These are phyloP conservation scores for Penicillium flavigenum DNA, from an alignment of 495 filamentous ascomycete species.

Conservation along the genomic window DNA sequence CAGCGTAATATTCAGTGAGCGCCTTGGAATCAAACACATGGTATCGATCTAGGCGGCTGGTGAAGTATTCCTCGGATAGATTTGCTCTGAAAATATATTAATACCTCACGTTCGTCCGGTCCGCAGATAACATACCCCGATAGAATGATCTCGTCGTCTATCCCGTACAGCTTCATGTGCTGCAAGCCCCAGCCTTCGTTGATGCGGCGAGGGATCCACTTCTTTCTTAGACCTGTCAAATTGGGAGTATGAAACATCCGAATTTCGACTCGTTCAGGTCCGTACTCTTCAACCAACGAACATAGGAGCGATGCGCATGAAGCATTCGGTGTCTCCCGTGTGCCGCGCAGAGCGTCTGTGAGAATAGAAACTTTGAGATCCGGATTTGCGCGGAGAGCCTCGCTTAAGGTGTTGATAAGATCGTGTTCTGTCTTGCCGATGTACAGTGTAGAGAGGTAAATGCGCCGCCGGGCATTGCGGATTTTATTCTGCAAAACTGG, in stretches of 20 bases:
- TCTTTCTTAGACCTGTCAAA: conserved; percentile 81
- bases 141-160: conserved; percentile 94
- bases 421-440: conserved; percentile 94
- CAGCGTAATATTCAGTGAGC: conserved; percentile 78
- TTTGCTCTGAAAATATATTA: conserved; percentile 62
- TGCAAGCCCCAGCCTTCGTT: conserved; percentile 99
- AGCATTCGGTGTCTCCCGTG: conserved; percentile 81
- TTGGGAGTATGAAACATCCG: conserved; percentile 99
- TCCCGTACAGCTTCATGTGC: conserved; percentile 98
- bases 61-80: conserved; percentile 92
- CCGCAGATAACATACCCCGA: conserved; percentile 61
- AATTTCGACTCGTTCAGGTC: conserved; percentile 82
- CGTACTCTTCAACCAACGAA: conserved; percentile 78
- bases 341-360: conserved; percentile 90
- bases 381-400: conserved; percentile 76
- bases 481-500: conserved; percentile 65
- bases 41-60: conserved; percentile 91
- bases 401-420: conserved; percentile 73
- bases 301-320: conserved; percentile 89
- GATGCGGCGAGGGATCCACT: conserved; percentile 77
- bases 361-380: conserved; percentile 83
- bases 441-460: conserved; percentile 93
- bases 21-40: conserved; percentile 80
- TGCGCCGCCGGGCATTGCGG: conserved; percentile 66
- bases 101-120: background rate